Conservation (phyloP, 2,329 filamentous ascomycete species). For the Chrysoporthe austroafricana region DNA sequence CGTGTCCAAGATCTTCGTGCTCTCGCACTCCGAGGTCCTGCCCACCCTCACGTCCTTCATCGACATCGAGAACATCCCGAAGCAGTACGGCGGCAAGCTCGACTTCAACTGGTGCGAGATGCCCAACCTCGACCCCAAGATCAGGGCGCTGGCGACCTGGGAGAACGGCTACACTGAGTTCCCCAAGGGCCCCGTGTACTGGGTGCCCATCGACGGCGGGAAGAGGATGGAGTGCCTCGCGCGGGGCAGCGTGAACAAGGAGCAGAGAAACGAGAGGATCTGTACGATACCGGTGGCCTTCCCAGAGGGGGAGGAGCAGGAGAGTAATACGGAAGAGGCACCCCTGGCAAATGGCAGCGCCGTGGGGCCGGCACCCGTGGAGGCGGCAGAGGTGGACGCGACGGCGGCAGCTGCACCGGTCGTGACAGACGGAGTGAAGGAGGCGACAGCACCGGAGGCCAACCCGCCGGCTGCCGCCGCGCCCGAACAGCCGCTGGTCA, state of each 20-base stretch:
- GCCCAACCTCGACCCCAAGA: slow-evolving; percentile 70
- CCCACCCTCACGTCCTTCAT: slow-evolving; percentile 81
- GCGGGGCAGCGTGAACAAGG: slow-evolving; percentile 52
- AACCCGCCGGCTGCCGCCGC: slow-evolving; percentile 14
- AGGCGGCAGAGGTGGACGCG: slow-evolving; percentile 20
- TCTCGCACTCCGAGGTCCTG: slow-evolving; percentile 72
- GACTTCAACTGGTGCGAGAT: slow-evolving; percentile 80
- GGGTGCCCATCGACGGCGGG: slow-evolving; percentile 54
- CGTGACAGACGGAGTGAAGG: slow-evolving; percentile 22
- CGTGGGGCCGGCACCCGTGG: slow-evolving; percentile 14
- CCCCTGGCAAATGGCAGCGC: slow-evolving; percentile 18
- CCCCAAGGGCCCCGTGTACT: slow-evolving; percentile 60
- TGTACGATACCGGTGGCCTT: slow-evolving; percentile 50
- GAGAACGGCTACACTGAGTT: slow-evolving; percentile 57
- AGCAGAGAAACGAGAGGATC: slow-evolving; percentile 51
- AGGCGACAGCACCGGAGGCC: slow-evolving; percentile 12
- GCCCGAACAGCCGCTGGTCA: slow-evolving; percentile 16
- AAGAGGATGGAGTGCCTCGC: slow-evolving; percentile 56
- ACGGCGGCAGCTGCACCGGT: slow-evolving; percentile 13
- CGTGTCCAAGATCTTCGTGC: slow-evolving; percentile 94
- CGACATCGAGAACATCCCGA: slow-evolving; percentile 80
- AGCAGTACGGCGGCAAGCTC: slow-evolving; percentile 84
- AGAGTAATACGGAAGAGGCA: slow-evolving; percentile 23
- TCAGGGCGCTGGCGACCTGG: slow-evolving; percentile 55
- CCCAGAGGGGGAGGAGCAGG: slow-evolving; percentile 29